These are phyloP conservation scores for Chlamydomonas schloesseri DNA, from an alignment of 139 green algal species.

Conservation along the genomic window DNA sequence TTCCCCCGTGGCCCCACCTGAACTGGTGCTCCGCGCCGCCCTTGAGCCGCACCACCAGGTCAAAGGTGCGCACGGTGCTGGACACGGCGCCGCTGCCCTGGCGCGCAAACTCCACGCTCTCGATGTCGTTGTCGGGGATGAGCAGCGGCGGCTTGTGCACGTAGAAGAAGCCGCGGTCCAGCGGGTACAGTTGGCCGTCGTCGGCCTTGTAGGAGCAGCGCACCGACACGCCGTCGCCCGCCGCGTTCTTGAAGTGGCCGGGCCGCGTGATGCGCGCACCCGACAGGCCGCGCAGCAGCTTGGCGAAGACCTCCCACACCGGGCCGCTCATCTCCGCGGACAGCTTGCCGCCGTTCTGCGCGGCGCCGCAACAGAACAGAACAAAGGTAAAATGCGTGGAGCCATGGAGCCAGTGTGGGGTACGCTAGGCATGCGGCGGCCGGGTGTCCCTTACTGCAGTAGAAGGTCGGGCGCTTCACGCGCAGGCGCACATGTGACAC, in stretches of 20 bases:
- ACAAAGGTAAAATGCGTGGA: too few relatives aligned
- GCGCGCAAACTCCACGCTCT: constrained; percentile 92
- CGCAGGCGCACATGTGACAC: too few relatives aligned
- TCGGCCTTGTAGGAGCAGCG: constrained; percentile 88
- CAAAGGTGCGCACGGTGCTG: constrained; percentile 88
- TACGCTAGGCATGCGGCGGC: too few relatives aligned
- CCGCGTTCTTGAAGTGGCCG: constrained; percentile 54
- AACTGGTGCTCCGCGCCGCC: constrained; percentile 62
- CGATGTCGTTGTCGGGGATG: constrained; percentile 68
- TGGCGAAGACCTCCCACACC: constrained; percentile 89
- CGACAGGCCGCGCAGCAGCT: constrained; percentile 85
- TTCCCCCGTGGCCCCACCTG: too few relatives aligned
- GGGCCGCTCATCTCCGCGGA: constrained; percentile 71
- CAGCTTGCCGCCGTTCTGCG: constrained; percentile 68
- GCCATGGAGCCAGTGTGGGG: too few relatives aligned
- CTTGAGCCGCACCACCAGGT: constrained; percentile 87
- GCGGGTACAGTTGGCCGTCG: constrained; percentile 89
- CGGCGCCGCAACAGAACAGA: too few relatives aligned
- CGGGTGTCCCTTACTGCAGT: too few relatives aligned
- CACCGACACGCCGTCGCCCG: constrained; percentile 67
- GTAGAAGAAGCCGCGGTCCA: constrained; percentile 98
- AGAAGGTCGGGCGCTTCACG: too few relatives aligned
- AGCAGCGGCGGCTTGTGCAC: constrained; percentile 96
- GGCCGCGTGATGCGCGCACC: constrained; percentile 87
- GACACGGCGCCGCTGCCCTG: constrained; percentile 75